Conservation (phyloP, 1,139 yeast genomes). For the Saccharomycopsis hybrid region DNA sequence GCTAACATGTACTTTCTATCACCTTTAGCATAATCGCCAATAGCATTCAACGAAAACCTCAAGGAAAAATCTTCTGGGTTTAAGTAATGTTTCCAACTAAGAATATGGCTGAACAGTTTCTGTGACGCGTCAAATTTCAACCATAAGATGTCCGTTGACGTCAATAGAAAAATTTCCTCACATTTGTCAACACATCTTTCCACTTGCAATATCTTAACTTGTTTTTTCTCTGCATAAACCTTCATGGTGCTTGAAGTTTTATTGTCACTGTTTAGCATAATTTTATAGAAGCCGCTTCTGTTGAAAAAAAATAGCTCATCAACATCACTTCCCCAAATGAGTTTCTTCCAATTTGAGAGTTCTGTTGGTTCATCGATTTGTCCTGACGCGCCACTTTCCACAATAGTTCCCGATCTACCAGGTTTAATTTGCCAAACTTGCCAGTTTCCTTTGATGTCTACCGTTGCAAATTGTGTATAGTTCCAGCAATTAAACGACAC, state of each 20-base stretch:
- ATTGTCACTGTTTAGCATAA: too few relatives aligned
- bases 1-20: constrained; percentile 3
- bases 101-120: background rate
- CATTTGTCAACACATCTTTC: constrained; percentile 4
- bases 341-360: constrained; percentile 49
- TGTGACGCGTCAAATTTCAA: background rate
- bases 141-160: constrained; percentile 9
- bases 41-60: constrained; percentile 7
- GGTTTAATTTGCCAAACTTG: constrained; percentile 33
- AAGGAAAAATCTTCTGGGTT: constrained; percentile 12
- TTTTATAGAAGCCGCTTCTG: constrained; percentile 28
- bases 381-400: background rate
- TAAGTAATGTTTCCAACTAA: constrained; percentile 13
- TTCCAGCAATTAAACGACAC: constrained; percentile 39
- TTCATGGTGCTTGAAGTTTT: too few relatives aligned
- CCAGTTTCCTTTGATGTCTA: constrained; percentile 52
- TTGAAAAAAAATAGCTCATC: constrained; percentile 36
- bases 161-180: constrained; percentile 8
- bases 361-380: constrained; percentile 32
- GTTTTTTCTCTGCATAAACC: too few relatives aligned
- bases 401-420: constrained; percentile 2
- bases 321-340: constrained; percentile 39
- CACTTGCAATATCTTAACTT: background rate
- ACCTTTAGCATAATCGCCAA: background rate
- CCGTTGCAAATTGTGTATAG: constrained; percentile 33